These are phyloP conservation scores for Penicillium crystallinum DNA, from an alignment of 495 filamentous ascomycete genomes.

Conservation along the genomic window DNA sequence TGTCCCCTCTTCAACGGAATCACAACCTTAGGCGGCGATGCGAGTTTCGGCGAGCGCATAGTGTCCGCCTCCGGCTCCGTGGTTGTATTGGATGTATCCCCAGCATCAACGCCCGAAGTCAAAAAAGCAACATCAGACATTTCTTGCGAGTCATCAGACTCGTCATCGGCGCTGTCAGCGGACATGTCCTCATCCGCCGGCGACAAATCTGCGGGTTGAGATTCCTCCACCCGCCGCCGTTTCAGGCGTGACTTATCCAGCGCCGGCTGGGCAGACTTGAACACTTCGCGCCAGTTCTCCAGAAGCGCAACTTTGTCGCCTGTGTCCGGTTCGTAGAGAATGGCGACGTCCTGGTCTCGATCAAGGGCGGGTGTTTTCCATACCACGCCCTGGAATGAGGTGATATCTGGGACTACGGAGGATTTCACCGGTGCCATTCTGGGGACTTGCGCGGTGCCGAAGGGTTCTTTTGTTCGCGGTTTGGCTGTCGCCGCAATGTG, in stretches of 20 bases:
- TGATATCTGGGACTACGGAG: constrained; percentile 14
- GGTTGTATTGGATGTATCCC: constrained; percentile 23
- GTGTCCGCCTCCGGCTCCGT: constrained; percentile 10
- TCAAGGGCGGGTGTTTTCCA: constrained; percentile 31
- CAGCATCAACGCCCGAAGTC: constrained; percentile 10
- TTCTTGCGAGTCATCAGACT: constrained; percentile 11
- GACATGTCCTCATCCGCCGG: constrained; percentile 3
- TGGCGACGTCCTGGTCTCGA: constrained; percentile 21
- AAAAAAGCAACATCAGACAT: constrained; percentile 18
- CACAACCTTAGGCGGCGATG: constrained; percentile 13
- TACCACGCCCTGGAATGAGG: constrained; percentile 37
- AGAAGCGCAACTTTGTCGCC: constrained; percentile 43
- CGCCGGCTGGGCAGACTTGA: constrained; percentile 35
- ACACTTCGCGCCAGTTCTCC: constrained; percentile 49
- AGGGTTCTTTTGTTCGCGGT: constrained; percentile 2
- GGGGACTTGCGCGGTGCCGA: background rate
- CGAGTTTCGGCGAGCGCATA: background rate
- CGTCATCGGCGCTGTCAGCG: constrained; percentile 12
- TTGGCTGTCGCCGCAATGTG: constrained; percentile 9
- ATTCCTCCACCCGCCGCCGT: constrained; percentile 4
- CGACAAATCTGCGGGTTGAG: background rate
- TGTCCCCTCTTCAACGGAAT: constrained; percentile 20
- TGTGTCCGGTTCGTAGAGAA: constrained; percentile 35
- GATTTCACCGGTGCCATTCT: constrained; percentile 4
- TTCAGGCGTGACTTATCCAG: constrained; percentile 24